These are phyloP conservation scores for Hanseniaspora guilliermondii DNA, from an alignment of 805 yeast genomes.

Conservation along the genomic window DNA sequence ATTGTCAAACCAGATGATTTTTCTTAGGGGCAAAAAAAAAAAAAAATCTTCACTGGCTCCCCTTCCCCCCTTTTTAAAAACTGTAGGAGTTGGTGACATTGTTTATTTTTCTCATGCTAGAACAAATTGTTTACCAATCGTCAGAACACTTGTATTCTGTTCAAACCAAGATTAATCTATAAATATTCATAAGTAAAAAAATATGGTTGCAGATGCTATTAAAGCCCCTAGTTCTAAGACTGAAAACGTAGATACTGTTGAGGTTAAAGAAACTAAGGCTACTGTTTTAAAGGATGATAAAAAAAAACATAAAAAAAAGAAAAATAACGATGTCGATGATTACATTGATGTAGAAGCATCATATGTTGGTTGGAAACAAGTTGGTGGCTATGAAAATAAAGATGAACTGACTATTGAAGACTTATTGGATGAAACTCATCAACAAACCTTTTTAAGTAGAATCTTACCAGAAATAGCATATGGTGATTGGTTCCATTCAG, in stretches of 20 bases:
- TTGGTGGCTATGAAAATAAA: conserved; percentile 69
- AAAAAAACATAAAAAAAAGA: neutral
- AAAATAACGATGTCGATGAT: conserved; percentile 9
- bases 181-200: neutral
- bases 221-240: conserved; percentile 17
- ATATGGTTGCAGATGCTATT: neutral
- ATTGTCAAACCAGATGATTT: too few species aligned
- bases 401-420: conserved; percentile 56
- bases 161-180: too few species aligned
- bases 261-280: conserved; percentile 6
- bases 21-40: too few species aligned
- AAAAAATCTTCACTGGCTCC: too few species aligned
- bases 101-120: too few species aligned
- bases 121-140: too few species aligned
- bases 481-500: conserved; percentile 95
- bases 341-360: conserved; percentile 33
- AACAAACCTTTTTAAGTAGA: conserved; percentile 56
- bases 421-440: conserved; percentile 56
- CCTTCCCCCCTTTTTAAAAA: too few species aligned
- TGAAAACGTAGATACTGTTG: conserved; percentile 13
- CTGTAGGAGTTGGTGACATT: too few species aligned
- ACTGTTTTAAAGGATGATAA: conserved; percentile 5
- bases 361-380: conserved; percentile 88
- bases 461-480: conserved; percentile 61
- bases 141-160: neutral